These are phyloP conservation scores for Neofusicoccum ribis DNA, from an alignment of 2,329 filamentous ascomycete species.

Conservation along the genomic window DNA sequence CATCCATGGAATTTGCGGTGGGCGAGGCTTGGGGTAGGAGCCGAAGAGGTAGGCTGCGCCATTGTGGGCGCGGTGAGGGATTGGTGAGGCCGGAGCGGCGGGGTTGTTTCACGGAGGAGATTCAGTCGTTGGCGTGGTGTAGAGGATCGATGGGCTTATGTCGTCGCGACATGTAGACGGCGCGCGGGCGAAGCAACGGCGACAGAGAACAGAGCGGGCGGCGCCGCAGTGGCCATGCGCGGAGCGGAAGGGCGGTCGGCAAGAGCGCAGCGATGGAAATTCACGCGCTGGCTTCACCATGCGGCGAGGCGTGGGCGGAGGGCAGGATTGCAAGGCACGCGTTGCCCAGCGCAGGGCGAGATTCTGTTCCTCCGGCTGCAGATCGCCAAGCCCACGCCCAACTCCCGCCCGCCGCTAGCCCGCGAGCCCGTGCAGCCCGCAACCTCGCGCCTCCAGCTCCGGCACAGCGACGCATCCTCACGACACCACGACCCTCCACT, in stretches of 20 bases:
- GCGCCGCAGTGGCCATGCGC: constrained; percentile 5
- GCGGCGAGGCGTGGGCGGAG: neutral
- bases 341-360: constrained; percentile 6
- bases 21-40: constrained; percentile 53
- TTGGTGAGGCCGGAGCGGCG: neutral
- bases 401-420: constrained; percentile 9
- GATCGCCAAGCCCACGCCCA: constrained; percentile 1
- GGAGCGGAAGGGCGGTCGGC: neutral
- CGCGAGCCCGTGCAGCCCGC: constrained; percentile 15
- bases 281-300: neutral
- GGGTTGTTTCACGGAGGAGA: neutral
- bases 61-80: neutral
- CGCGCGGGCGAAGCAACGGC: neutral
- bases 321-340: constrained; percentile 4
- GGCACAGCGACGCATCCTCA: neutral
- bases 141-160: constrained; percentile 2
- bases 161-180: constrained; percentile 21
- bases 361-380: neutral
- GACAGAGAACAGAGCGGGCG: neutral
- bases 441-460: constrained; percentile 8
- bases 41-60: constrained; percentile 23
- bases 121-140: constrained; percentile 11
- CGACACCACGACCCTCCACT: neutral
- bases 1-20: constrained; percentile 73
- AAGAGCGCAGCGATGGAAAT: neutral